Conservation (phyloP, 2,329 filamentous ascomycete species). For the Alternaria sp. region DNA sequence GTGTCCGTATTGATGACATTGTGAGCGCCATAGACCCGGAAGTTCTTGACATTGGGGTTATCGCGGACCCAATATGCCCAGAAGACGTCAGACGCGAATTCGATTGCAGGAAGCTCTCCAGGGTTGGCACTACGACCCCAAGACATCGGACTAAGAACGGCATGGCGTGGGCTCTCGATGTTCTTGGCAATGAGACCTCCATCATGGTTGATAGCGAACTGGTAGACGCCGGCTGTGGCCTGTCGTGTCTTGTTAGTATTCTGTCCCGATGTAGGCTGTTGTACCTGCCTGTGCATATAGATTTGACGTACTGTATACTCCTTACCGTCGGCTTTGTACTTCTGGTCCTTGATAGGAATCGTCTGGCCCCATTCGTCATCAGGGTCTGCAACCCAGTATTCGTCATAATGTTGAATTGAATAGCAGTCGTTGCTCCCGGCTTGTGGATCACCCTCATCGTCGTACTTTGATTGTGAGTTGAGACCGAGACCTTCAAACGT, state of each 20-base stretch:
- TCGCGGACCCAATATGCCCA: conserved; percentile 33
- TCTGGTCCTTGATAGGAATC: conserved; percentile 15
- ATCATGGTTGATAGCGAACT: conserved; percentile 26
- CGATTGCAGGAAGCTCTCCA: conserved; percentile 32
- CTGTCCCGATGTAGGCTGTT: too few relatives aligned
- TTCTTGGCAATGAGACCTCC: conserved; percentile 24
- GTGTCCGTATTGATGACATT: conserved; percentile 28
- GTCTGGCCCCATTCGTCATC: background rate
- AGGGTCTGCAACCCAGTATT: background rate
- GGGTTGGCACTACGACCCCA: conserved; percentile 17
- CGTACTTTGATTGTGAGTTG: conserved; percentile 9
- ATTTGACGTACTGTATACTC: conserved; percentile 20
- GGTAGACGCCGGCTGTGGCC: conserved; percentile 27
- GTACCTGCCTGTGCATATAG: background rate
- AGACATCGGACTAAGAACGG: conserved; percentile 2
- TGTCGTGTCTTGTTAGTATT: conserved; percentile 6
- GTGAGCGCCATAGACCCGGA: conserved; percentile 26
- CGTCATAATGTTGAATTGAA: conserved; percentile 20
- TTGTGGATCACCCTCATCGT: conserved; percentile 2
- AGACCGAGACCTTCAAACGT: conserved; percentile 20
- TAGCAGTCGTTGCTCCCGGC: conserved; percentile 21
- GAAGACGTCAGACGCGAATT: conserved; percentile 28
- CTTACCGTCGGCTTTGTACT: conserved; percentile 22
- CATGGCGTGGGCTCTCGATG: conserved; percentile 17
- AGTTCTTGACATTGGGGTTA: conserved; percentile 27